Evolutionary conservation across 441 rosid genomes (phyloP).

Genomic region (Erodium chrysanthum): DNA sequence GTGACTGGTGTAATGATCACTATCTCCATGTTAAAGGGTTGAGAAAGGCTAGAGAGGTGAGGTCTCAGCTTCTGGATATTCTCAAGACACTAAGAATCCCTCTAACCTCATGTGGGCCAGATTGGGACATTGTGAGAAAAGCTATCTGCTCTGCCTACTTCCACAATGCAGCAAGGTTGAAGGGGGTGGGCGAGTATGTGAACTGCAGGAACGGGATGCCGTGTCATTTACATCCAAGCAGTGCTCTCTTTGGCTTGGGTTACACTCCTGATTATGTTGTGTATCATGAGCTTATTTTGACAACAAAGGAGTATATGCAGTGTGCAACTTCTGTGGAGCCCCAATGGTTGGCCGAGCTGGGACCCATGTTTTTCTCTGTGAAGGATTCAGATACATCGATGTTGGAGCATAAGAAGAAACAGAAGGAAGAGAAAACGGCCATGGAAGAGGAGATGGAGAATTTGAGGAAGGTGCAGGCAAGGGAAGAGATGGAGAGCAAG

Average conservation of each 20-base stretch:
- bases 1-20: conserved; percentile 89
- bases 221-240: conserved; percentile 89
- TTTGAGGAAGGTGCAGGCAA: conserved; percentile 65
- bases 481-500: conserved; percentile 40
- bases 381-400: conserved; percentile 79
- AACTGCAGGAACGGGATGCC: conserved; percentile 85
- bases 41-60: conserved; percentile 75
- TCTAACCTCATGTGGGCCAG: conserved; percentile 60
- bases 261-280: conserved; percentile 80
- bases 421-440: conserved; percentile 81
- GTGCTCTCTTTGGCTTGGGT: conserved; percentile 82
- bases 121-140: conserved; percentile 70
- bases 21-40: conserved; percentile 82
- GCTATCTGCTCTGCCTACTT: conserved; percentile 93
- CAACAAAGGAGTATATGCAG: conserved; percentile 92
- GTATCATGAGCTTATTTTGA: conserved; percentile 83
- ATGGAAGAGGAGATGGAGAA: conserved; percentile 97
- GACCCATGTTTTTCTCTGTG: conserved; percentile 92
- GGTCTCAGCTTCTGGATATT: conserved; percentile 91
- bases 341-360: conserved; percentile 86
- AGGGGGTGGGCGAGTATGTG: conserved; percentile 89
- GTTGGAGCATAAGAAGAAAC: conserved; percentile 83
- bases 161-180: conserved; percentile 77
- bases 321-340: conserved; percentile 91
- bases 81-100: conserved; percentile 78